Base-by-base conservation (phyloP, 495 filamentous ascomycete species). In the Neurospora sp. region DNA sequence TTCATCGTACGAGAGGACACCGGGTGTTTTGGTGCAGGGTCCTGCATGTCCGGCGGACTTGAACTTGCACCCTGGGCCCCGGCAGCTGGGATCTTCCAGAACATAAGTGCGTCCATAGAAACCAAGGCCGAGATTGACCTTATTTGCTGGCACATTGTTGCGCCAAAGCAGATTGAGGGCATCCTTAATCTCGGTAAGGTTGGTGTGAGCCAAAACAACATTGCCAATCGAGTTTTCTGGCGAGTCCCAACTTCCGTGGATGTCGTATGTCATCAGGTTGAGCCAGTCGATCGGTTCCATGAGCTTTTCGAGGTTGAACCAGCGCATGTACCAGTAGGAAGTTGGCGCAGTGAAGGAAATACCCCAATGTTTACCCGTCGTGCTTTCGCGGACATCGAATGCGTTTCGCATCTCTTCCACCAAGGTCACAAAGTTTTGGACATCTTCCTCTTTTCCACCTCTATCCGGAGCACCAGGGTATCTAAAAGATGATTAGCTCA, bases 261-360 rank as follows among this genome's bases (percentile, higher is more conserved):
- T 72, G 74, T 87, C 84, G 74, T 88, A 88, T 0, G 76, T 80
- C 88, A 91, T 91, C 39, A 90, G 0, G 72, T 90, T 90, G 69
- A 86, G 78, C 80, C 82, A 90, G 74, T 89, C 86, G 4, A 85
- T 79, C 38, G 78, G 19, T 10, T 75, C 28, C 28, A 80, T 71
- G 21, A 86, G 73, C 1, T 54, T 73, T 1, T 77, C 71, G 38
- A 89, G 34, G 71, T 89, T 84, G 74, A 89, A 89, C 21, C 77
- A 71, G 21, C 82, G 80, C 1, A 90, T 72, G 73, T 90, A 90
- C 86, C 86, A 89, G 73, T 86, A 89, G 0, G 77, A 82, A 0
- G 85, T 77, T 3, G 86, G 87, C 0, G 77, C 72, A 0, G 86
- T 87, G 39, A 89, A 79, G 5, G 81, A 75, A 1, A 88, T 39